phyloP scores from a whole-genome alignment of 2,329 filamentous ascomycete genomes.

The Fusarium pseudocircinatum region DNA sequence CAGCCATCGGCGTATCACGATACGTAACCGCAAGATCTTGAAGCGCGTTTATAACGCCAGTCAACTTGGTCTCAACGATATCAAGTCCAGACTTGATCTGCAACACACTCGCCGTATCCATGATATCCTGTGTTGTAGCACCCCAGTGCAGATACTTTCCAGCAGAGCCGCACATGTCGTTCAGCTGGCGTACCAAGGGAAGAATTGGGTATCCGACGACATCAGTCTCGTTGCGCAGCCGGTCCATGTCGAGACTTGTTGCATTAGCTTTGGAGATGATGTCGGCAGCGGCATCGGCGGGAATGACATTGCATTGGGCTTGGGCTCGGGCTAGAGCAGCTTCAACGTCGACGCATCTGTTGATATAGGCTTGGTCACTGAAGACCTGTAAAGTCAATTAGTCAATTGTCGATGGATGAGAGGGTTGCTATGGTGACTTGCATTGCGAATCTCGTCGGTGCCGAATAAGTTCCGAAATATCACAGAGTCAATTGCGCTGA shows the following conservation, averaged over 20 bases:
- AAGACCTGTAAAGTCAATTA: conserved; percentile 43
- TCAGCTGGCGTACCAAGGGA: conserved; percentile 59
- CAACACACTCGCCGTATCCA: conserved; percentile 63
- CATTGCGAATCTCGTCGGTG: conserved; percentile 61
- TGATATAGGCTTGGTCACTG: conserved; percentile 59
- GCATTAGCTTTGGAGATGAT: conserved; percentile 49
- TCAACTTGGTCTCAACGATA: conserved; percentile 57
- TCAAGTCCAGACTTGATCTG: conserved; percentile 62
- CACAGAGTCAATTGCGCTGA: conserved; percentile 55
- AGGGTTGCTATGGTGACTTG: rapidly evolving
- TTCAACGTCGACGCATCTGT: conserved; percentile 60
- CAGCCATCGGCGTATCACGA: conserved; percentile 65
- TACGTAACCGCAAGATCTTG: conserved; percentile 55
- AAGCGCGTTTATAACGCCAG: conserved; percentile 55
- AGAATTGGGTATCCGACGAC: conserved; percentile 65
- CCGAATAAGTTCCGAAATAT: conserved; percentile 63
- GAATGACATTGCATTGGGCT: conserved; percentile 58
- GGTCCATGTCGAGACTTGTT: conserved; percentile 33
- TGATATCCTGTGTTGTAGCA: conserved; percentile 68
- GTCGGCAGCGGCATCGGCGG: conserved; percentile 47
- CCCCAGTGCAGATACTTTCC: conserved; percentile 64
- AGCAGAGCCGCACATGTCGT: conserved; percentile 14
- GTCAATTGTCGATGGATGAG: rapidly evolving
- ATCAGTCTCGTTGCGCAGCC: conserved; percentile 59
- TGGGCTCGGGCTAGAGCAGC: conserved; percentile 62